These are phyloP conservation scores for Aureobasidium sp. DNA, from an alignment of 2,329 filamentous ascomycete genomes.

Conservation along the genomic window DNA sequence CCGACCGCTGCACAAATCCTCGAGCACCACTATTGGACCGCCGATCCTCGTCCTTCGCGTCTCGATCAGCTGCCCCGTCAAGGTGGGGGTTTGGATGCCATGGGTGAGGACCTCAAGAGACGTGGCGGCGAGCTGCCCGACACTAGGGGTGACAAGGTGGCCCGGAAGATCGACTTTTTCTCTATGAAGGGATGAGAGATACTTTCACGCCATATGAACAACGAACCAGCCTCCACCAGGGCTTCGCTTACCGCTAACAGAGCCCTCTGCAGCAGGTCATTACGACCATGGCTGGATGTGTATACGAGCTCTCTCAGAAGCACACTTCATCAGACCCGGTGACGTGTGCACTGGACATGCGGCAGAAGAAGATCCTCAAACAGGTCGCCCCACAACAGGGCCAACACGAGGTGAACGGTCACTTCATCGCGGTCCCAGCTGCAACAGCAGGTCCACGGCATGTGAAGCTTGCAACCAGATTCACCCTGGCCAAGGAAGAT, in stretches of 20 bases:
- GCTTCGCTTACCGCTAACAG: background rate
- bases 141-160: constrained; percentile 60
- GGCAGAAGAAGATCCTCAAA: background rate
- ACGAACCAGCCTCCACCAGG: background rate
- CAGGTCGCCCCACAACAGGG: background rate
- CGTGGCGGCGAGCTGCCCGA: constrained; percentile 64
- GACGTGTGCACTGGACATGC: background rate
- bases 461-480: too few species aligned
- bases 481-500: background rate
- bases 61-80: constrained; percentile 77
- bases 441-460: background rate
- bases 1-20: constrained; percentile 70
- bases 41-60: constrained; percentile 71
- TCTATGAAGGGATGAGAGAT: constrained; percentile 30
- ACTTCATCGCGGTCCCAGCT: background rate
- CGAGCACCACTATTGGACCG: constrained; percentile 76
- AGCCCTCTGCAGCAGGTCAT: background rate
- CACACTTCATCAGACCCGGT: background rate
- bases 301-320: background rate
- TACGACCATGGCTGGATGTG: background rate
- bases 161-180: constrained; percentile 73
- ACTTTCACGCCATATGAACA: background rate
- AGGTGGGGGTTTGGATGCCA: constrained; percentile 60
- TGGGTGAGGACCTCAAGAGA: constrained; percentile 74
- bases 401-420: background rate